phyloP scores from a whole-genome alignment of 176 grass and related monocot genomes.

The Echinochloa phyllopogon region DNA sequence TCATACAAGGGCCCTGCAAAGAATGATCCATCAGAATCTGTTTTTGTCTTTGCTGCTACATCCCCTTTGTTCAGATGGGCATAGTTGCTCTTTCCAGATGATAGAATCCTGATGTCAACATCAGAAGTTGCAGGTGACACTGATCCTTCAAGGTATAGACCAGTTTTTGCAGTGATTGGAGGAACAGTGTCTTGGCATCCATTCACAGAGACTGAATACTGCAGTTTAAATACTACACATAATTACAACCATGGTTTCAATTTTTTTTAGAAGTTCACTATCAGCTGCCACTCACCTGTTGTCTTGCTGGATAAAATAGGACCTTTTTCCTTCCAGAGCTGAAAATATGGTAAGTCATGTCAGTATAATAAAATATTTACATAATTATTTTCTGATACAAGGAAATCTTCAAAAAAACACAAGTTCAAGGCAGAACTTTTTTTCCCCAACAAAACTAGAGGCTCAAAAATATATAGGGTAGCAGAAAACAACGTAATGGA shows the following conservation, averaged over 20 bases:
- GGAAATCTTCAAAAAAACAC: slow-evolving; percentile 17
- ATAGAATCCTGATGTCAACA: slow-evolving; percentile 77
- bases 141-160: slow-evolving; percentile 87
- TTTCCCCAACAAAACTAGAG: slow-evolving; percentile 1
- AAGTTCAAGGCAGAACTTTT: slow-evolving; percentile 15
- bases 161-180: slow-evolving; percentile 67
- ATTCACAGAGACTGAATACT: slow-evolving; percentile 74
- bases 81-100: slow-evolving; percentile 68
- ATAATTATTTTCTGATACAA: slow-evolving; percentile 24
- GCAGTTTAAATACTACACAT: slow-evolving; percentile 38
- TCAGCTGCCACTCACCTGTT: slow-evolving; percentile 55
- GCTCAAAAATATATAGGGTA: not conserved
- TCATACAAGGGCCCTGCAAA: slow-evolving; percentile 84
- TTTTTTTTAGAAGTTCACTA: slow-evolving; percentile 16
- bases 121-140: slow-evolving; percentile 78
- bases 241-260: slow-evolving; percentile 29
- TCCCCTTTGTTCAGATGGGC: slow-evolving; percentile 70
- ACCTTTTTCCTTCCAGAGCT: slow-evolving; percentile 71
- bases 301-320: slow-evolving; percentile 94
- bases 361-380: slow-evolving; percentile 40
- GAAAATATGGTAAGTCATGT: slow-evolving; percentile 39
- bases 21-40: slow-evolving; percentile 72
- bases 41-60: slow-evolving; percentile 83
- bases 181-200: slow-evolving; percentile 83
- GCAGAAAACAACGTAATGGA: not conserved